Conservation (phyloP, 352 stramenopile species). For the Globisporangium rhizosaccharum region DNA sequence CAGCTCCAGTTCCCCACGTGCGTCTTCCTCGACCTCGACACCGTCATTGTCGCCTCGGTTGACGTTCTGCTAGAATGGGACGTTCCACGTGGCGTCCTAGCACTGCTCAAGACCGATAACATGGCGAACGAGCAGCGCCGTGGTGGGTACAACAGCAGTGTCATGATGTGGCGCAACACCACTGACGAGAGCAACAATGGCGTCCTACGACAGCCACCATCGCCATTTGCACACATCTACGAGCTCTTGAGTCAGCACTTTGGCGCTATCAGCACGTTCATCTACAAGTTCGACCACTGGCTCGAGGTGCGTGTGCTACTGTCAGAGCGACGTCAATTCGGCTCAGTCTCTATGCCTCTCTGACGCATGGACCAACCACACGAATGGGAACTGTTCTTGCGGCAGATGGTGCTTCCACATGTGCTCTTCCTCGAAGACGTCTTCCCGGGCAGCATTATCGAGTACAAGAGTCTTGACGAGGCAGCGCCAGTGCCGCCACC, state of each 20-base stretch:
- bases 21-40: slow-evolving; percentile 77
- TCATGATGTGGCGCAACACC: slow-evolving; percentile 49
- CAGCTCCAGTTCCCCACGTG: slow-evolving; percentile 20
- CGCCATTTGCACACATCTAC: slow-evolving; percentile 24
- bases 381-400: not conserved
- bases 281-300: slow-evolving; percentile 89
- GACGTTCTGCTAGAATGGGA: slow-evolving; percentile 21
- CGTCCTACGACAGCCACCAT: not conserved
- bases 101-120: slow-evolving; percentile 48
- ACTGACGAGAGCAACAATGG: too few species aligned
- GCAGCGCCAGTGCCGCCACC: slow-evolving; percentile 14
- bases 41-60: slow-evolving; percentile 50
- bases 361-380: too few species aligned
- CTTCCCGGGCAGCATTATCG: slow-evolving; percentile 50
- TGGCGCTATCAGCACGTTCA: slow-evolving; percentile 28
- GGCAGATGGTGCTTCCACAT: slow-evolving; percentile 33
- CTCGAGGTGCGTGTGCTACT: slow-evolving; percentile 37
- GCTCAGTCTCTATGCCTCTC: not conserved
- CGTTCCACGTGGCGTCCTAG: slow-evolving; percentile 9
- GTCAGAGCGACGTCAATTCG: not conserved
- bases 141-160: slow-evolving; percentile 69
- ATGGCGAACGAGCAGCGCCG: slow-evolving; percentile 66
- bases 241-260: slow-evolving; percentile 37
- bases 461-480: slow-evolving; percentile 52
- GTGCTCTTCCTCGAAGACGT: slow-evolving; percentile 37